Conservation (phyloP, 1,139 yeast genomes). For the Debaryomyces udenii region DNA sequence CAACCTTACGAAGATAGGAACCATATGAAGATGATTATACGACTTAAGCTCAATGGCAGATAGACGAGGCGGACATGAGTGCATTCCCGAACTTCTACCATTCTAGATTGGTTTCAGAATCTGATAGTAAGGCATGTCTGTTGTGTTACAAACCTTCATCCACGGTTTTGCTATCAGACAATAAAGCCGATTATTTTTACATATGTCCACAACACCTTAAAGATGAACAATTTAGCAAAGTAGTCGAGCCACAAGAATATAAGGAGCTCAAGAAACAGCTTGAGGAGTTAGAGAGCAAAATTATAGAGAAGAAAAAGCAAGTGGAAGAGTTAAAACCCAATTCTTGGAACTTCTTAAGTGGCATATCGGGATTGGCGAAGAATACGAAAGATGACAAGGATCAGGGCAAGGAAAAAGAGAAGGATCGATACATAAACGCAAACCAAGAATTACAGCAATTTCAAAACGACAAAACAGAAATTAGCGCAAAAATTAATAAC, state of each 20-base stretch:
- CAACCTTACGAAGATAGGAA: no score
- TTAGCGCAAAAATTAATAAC: conserved; percentile 23
- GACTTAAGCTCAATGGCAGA: no score
- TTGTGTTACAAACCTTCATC: conserved; percentile 70
- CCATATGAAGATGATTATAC: no score
- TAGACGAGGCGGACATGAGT: conserved; percentile 7
- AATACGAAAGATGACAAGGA: conserved; percentile 17
- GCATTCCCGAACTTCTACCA: conserved; percentile 55
- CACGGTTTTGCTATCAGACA: conserved; percentile 59
- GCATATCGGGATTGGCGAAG: conserved; percentile 20
- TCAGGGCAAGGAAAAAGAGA: conserved; percentile 11
- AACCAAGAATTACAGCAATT: conserved; percentile 26
- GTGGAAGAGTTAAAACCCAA: conserved; percentile 37
- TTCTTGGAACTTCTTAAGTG: conserved; percentile 31
- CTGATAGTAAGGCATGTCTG: conserved; percentile 60
- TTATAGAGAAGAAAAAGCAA: conserved; percentile 33
- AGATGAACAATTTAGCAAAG: conserved; percentile 64
- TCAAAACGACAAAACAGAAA: conserved; percentile 23
- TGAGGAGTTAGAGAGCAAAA: conserved; percentile 41
- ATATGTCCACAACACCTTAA: conserved; percentile 65
- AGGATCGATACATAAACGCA: conserved; percentile 16
- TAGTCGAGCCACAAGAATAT: conserved; percentile 52
- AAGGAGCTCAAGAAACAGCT: conserved; percentile 42
- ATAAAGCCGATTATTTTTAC: conserved; percentile 66
- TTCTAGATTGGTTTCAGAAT: conserved; percentile 57